Evolutionary conservation across 83 land plant genomes (phyloP), one percentile per base, ranked within the genome.

Genomic region (Picea abies): DNA sequence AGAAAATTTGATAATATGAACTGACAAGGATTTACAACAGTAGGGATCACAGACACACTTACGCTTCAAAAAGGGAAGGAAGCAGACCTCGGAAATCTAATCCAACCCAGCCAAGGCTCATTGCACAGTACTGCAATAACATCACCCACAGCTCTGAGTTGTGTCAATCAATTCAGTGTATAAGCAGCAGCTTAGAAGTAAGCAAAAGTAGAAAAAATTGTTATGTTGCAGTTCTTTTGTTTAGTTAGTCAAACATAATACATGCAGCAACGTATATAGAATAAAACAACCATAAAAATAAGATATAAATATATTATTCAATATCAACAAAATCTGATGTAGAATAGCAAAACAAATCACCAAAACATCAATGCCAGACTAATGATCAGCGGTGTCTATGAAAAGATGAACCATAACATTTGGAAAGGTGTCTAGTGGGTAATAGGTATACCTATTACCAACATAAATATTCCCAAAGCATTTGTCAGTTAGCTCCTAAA

Each of bases 61-160:
- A 97, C 99, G 85, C 90, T 85, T 97, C 99, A 94, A 97, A 97
- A 68, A 97, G 90, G 23, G 98, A 89, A 29, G 98, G 99, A 79
- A 97, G 93, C 82, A 97, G 87, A 47, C 99, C 96, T 86, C 99
- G 85, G 80, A 97, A 96, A 88, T 97, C 99, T 85, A 97, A 87
- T 63, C 99, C 99, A 84, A 96, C 99, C 86, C 94, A 91, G 56
- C 99, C 99, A 83, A 97, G 97, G 44, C 99, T 97, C 94, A 94
- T 90, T 29, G 97, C 99, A 93, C 97, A 96, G 79, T 94, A 97
- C 99, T 97, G 93, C 56, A 70, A 82, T 85, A 82, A 64, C 67
- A 47, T 67, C 60, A 84, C 69, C 23, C 78, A 86, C 17, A 84
- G 68, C 26, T 62, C 47, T 76, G 16, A 20, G 17, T 76, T 22